Evolutionary conservation across 1,139 yeast genomes (phyloP).

Genomic region (Pichia sp.): DNA sequence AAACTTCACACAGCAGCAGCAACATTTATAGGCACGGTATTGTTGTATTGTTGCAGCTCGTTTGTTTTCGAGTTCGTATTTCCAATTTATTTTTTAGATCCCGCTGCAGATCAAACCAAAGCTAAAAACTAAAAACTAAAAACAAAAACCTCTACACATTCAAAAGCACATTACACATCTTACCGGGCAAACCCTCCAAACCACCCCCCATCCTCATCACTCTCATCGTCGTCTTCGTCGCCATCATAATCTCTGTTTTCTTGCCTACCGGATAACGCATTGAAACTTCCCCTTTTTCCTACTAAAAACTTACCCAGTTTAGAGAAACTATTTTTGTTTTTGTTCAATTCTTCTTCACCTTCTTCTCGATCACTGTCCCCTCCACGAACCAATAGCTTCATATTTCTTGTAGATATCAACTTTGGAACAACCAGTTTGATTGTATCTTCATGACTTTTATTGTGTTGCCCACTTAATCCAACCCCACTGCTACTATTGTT

Average conservation of each 20-base stretch:
- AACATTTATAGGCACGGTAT: no score
- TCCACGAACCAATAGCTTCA: constrained; percentile 6
- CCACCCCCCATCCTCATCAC: constrained; percentile 10
- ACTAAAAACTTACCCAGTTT: background rate
- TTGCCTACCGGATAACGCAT: background rate
- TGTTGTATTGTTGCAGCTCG: no score
- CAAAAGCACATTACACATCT: background rate
- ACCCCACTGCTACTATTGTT: background rate
- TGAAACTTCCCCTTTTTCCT: background rate
- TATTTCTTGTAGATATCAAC: constrained; percentile 12
- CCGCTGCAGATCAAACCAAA: no score
- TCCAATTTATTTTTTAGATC: no score
- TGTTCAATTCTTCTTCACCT: background rate
- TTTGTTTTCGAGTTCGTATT: no score
- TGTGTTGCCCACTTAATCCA: background rate
- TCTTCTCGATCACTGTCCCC: constrained; percentile 1
- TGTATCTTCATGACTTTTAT: background rate
- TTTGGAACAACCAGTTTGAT: constrained; percentile 8
- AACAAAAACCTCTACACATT: background rate
- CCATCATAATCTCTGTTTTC: background rate
- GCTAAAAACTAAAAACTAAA: no score
- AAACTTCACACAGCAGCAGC: no score
- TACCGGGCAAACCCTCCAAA: constrained; percentile 19
- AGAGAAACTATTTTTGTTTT: background rate
- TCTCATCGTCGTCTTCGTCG: background rate